Conservation (phyloP, 805 yeast species). For the Metschnikowia kofuensis region DNA sequence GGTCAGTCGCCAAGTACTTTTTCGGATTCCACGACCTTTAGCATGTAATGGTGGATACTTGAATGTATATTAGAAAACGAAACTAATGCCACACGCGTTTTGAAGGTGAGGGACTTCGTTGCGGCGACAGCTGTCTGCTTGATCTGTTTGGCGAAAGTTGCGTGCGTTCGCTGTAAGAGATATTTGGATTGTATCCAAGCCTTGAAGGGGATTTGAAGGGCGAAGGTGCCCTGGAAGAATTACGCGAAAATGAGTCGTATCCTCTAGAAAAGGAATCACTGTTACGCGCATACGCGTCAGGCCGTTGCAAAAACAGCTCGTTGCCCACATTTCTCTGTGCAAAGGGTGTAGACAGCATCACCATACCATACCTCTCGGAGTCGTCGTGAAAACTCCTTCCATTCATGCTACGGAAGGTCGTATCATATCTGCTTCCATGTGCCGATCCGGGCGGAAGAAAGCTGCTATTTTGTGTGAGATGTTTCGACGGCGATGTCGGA, state of each 20-base stretch:
- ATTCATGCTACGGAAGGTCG: constrained; percentile 2
- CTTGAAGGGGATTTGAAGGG: constrained; percentile 18
- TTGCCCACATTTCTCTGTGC: constrained; percentile 8
- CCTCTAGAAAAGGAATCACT: constrained; percentile 14
- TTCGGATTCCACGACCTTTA: constrained; percentile 46
- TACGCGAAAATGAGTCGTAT: constrained; percentile 13
- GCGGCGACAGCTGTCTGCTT: constrained; percentile 19
- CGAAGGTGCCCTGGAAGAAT: constrained; percentile 16
- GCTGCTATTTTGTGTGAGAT: not conserved
- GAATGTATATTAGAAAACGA: constrained; percentile 2
- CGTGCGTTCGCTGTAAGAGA: constrained; percentile 16
- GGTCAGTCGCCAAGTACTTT: constrained; percentile 31
- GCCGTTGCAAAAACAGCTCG: constrained; percentile 13
- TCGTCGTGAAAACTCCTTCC: constrained; percentile 11
- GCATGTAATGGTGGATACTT: not conserved
- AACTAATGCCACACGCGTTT: constrained; percentile 18
- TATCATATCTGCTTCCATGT: constrained; percentile 2
- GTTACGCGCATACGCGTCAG: constrained; percentile 9
- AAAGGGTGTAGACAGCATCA: constrained; percentile 20
- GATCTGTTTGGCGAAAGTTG: constrained; percentile 18
- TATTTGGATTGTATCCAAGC: constrained; percentile 12
- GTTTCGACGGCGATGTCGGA: constrained; percentile 13
- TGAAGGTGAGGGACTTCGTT: constrained; percentile 19
- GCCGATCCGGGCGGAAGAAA: constrained; percentile 5
- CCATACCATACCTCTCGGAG: constrained; percentile 7